Evolutionary conservation across 1,284 basidiomycete genomes (phyloP).

Genomic region (Leucoagaricus sp.): DNA sequence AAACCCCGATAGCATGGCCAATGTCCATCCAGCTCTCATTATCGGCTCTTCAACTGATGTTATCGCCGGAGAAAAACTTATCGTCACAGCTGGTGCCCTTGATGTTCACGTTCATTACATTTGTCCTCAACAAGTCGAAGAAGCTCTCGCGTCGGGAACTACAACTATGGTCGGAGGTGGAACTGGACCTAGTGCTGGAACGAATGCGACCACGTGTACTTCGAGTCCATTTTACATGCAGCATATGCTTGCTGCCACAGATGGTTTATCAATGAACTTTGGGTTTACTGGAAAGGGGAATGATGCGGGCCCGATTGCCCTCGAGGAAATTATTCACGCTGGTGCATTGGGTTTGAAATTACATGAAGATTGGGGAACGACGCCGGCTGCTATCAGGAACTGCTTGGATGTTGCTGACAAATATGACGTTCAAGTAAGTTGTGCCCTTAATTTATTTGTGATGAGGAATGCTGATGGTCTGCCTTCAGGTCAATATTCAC

Average conservation of each 20-base stretch:
- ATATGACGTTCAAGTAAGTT: conserved; percentile 87
- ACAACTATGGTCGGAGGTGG: conserved; percentile 93
- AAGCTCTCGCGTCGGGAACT: conserved; percentile 71
- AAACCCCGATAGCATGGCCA: conserved; percentile 93
- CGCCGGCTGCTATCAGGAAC: conserved; percentile 82
- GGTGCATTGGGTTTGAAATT: conserved; percentile 94
- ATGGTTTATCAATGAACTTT: conserved; percentile 90
- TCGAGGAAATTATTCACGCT: conserved; percentile 86
- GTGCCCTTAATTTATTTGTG: neutral
- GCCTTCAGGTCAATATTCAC: conserved; percentile 85
- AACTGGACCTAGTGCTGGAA: conserved; percentile 90
- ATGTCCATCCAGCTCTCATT: conserved; percentile 74
- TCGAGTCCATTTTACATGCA: conserved; percentile 85
- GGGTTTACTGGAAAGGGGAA: conserved; percentile 95
- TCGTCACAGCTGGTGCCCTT: conserved; percentile 92
- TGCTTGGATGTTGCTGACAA: conserved; percentile 86
- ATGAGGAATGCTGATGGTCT: neutral
- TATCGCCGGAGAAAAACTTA: conserved; percentile 93
- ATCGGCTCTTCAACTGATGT: conserved; percentile 92
- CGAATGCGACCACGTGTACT: conserved; percentile 95
- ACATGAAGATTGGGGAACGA: conserved; percentile 98
- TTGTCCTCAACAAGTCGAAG: conserved; percentile 86
- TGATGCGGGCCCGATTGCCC: conserved; percentile 71
- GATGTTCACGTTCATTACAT: conserved; percentile 95
- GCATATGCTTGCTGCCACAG: conserved; percentile 88